Percentiles rank a stretch among this genome's conserved stretches.
These are phyloP conservation scores for Xylaria grammica DNA, from an alignment of 495 filamentous ascomycete genomes.

Conservation along the genomic window DNA sequence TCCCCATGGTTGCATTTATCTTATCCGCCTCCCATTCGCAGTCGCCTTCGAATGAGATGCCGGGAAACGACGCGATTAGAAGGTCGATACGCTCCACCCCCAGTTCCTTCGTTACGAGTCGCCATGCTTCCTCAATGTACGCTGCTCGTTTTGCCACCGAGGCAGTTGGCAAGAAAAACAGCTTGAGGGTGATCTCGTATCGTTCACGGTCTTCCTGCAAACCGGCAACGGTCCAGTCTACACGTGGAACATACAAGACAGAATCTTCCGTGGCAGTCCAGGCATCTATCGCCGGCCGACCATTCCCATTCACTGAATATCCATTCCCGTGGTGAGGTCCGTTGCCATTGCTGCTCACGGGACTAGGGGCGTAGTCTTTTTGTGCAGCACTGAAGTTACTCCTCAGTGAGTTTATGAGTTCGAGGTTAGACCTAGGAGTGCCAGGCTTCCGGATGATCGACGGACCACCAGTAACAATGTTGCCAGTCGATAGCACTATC, in stretches of 20 bases:
- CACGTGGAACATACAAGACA: slow-evolving; percentile 75
- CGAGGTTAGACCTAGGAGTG: slow-evolving; percentile 81
- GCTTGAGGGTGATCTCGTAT: slow-evolving; percentile 92
- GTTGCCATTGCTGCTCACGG: slow-evolving; percentile 31
- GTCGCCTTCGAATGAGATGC: slow-evolving; percentile 90
- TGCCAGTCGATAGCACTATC: slow-evolving; percentile 88
- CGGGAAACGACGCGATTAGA: slow-evolving; percentile 90
- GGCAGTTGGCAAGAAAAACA: slow-evolving; percentile 85
- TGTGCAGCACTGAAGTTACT: slow-evolving; percentile 77
- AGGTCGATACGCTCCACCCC: slow-evolving; percentile 78
- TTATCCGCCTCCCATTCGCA: slow-evolving; percentile 79
- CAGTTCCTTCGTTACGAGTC: slow-evolving; percentile 78
- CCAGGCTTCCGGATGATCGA: slow-evolving; percentile 79
- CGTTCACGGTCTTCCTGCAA: slow-evolving; percentile 76
- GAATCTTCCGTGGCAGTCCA: slow-evolving; percentile 71
- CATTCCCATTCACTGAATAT: slow-evolving; percentile 15
- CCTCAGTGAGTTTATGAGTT: slow-evolving; percentile 84
- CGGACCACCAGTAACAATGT: slow-evolving; percentile 80
- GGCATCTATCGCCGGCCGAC: slow-evolving; percentile 40
- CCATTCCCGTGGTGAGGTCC: slow-evolving; percentile 16
- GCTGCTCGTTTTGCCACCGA: slow-evolving; percentile 62
- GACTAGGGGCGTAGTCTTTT: slow-evolving; percentile 55
- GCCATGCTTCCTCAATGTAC: slow-evolving; percentile 77
- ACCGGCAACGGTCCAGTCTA: slow-evolving; percentile 71
- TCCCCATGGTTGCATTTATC: slow-evolving; percentile 63